Evolutionary conservation across 2,329 filamentous ascomycete species (phyloP).

Genomic region (Gnomoniopsis smithogilvyi): DNA sequence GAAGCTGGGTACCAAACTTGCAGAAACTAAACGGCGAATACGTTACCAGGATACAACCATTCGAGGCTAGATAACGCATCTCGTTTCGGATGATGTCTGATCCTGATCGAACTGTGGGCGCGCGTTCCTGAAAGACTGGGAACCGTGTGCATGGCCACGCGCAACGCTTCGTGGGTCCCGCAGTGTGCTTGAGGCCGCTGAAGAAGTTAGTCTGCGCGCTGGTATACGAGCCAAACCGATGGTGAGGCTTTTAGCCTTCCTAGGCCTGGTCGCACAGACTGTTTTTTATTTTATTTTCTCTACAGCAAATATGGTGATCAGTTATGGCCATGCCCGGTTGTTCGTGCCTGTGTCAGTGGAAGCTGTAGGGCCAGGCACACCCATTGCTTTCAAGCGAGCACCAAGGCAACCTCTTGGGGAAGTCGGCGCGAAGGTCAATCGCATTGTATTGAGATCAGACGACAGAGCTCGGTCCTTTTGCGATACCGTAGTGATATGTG

Average conservation of each 20-base stretch:
- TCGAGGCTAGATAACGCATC: constrained; percentile 1
- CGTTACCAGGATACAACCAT: not conserved
- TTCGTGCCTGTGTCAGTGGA: not conserved
- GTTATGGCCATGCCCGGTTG: not conserved
- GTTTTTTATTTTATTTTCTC: too few species aligned
- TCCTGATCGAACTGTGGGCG: not conserved
- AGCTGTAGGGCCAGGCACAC: not conserved
- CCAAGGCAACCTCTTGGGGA: not conserved
- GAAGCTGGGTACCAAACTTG: not conserved
- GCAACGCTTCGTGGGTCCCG: not conserved
- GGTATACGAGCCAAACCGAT: constrained; percentile 8
- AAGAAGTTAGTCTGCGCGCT: not conserved
- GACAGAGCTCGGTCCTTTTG: not conserved
- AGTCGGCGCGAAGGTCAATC: not conserved
- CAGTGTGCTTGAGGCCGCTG: not conserved
- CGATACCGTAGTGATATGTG: not conserved
- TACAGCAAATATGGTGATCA: not conserved
- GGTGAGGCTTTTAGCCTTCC: constrained; percentile 1
- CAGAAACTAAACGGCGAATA: not conserved
- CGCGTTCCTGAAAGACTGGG: not conserved
- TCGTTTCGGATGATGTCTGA: constrained; percentile 8
- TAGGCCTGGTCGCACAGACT: not conserved
- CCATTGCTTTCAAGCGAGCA: too few species aligned
- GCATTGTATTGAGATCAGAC: not conserved
- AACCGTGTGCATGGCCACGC: not conserved